phyloP scores from a whole-genome alignment of 352 stramenopile genomes.

The Vaucheria bursata region DNA sequence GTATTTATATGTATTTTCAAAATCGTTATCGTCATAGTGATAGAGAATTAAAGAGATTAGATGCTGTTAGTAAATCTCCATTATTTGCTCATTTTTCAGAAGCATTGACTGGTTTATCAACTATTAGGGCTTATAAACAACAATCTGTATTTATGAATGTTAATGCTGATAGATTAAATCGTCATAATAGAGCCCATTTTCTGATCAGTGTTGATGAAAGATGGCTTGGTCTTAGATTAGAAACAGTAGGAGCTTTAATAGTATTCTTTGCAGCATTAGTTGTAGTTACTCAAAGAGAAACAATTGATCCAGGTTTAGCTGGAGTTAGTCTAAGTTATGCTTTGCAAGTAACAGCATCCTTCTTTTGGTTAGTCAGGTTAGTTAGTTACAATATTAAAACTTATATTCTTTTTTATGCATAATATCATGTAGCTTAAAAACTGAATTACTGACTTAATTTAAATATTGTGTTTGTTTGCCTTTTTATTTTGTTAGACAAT shows the following conservation, averaged over 20 bases:
- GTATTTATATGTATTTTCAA: no score
- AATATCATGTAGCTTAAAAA: background rate
- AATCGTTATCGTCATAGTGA: background rate
- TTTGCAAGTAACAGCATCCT: background rate
- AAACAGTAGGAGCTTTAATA: background rate
- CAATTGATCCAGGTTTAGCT: background rate
- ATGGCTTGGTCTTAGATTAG: background rate
- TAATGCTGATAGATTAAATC: slow-evolving; percentile 16
- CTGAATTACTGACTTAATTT: background rate
- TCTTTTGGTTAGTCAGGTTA: background rate
- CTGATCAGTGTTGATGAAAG: background rate
- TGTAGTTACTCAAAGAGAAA: background rate
- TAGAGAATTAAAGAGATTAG: slow-evolving; percentile 26
- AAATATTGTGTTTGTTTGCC: background rate
- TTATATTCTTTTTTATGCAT: background rate
- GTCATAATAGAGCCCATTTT: slow-evolving; percentile 23
- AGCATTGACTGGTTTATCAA: slow-evolving; percentile 65
- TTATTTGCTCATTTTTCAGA: slow-evolving; percentile 47
- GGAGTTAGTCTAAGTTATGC: background rate
- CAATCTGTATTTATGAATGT: slow-evolving; percentile 17
- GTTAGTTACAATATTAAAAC: background rate
- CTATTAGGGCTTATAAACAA: slow-evolving; percentile 70
- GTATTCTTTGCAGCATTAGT: background rate
- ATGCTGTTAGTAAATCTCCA: slow-evolving; percentile 38
- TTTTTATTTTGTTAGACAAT: background rate